A percentile compares a stretch with the other conserved stretches of the same genome.
Evolutionary conservation across 306 rosid species (phyloP).

Genomic region (Fragaria nilgerrensis): DNA sequence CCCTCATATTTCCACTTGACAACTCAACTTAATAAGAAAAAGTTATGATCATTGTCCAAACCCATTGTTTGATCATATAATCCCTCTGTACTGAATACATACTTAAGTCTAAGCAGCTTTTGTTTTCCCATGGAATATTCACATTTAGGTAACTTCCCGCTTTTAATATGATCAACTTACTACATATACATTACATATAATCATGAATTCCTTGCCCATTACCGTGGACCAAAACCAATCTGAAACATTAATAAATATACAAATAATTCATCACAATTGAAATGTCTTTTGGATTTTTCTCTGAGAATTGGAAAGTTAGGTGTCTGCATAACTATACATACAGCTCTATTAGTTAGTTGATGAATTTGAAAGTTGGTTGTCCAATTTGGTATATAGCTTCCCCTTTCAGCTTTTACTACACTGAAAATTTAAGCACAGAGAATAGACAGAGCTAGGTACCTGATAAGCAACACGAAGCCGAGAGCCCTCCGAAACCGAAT

Average conservation of each 20-base stretch:
- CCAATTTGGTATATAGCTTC: neutral
- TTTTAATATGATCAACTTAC: neutral
- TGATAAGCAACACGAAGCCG: constrained; percentile 90
- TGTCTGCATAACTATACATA: neutral
- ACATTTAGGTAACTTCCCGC: neutral
- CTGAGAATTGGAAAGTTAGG: neutral
- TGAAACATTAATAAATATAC: neutral
- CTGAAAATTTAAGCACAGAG: neutral
- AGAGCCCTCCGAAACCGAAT: constrained; percentile 55
- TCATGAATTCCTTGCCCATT: neutral
- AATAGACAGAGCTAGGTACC: constrained; percentile 34
- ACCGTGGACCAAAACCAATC: neutral
- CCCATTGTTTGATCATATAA: neutral
- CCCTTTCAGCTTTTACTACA: neutral
- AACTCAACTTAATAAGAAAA: neutral
- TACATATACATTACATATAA: neutral
- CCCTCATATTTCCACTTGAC: neutral
- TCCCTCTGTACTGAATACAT: neutral
- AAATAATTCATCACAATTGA: neutral
- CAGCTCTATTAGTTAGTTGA: neutral
- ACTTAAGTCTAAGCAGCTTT: neutral
- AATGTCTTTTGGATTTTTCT: neutral
- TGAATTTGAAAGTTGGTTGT: constrained; percentile 6
- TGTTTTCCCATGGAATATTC: neutral
- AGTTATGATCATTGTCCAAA: neutral